Conservation (phyloP, 768 basidiomycete genomes). For the Mycena venus region DNA sequence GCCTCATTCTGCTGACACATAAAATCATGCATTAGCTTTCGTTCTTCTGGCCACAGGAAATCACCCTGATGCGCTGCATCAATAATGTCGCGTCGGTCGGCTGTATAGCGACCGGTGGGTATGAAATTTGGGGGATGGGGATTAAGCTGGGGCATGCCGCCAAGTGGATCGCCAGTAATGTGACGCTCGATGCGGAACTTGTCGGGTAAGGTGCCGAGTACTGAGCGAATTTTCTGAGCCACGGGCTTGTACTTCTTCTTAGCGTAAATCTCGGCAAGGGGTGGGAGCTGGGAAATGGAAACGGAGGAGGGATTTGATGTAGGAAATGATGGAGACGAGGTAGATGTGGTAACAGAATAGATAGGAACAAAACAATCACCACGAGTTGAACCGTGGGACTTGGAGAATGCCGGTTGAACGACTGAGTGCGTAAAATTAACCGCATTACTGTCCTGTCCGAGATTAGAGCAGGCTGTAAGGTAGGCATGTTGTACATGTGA, state of each 20-base stretch:
- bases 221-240: constrained; percentile 36
- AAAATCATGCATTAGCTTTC: constrained; percentile 18
- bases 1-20: constrained; percentile 27
- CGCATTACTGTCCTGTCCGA: background rate
- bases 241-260: constrained; percentile 42
- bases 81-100: constrained; percentile 13
- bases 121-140: constrained; percentile 19
- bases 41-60: constrained; percentile 36
- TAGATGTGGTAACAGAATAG: background rate
- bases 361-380: background rate
- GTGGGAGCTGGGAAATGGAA: background rate
- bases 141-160: constrained; percentile 17
- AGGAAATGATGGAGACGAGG: background rate
- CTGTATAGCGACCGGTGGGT: constrained; percentile 29
- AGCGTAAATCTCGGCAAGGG: background rate
- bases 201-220: constrained; percentile 30
- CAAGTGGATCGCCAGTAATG: constrained; percentile 32
- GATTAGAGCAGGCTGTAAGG: constrained; percentile 4
- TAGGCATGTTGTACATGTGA: background rate
- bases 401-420: constrained; percentile 1
- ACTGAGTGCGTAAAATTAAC: background rate
- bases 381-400: constrained; percentile 22
- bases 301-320: background rate
- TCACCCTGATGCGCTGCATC: constrained; percentile 10
- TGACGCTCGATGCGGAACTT: constrained; percentile 32